Conservation (phyloP, 495 filamentous ascomycete species). For the Hamigera avellanea region DNA sequence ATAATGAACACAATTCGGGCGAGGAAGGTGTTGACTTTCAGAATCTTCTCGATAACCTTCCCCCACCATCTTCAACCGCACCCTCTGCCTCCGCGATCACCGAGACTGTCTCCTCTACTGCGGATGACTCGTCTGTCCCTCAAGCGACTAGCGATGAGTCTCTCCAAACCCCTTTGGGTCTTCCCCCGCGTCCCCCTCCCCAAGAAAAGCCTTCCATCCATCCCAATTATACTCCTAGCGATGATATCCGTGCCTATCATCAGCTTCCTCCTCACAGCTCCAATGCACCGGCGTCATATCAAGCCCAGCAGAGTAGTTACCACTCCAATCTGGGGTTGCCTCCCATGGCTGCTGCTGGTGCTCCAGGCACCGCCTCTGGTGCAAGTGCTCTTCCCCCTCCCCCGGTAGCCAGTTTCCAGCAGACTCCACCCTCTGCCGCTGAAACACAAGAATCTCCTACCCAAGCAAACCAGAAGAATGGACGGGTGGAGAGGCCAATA, state of each 20-base stretch:
- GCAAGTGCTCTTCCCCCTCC: conserved; percentile 47
- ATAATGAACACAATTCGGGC: conserved; percentile 7
- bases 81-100: conserved; percentile 19
- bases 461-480: conserved; percentile 16
- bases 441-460: conserved; percentile 25
- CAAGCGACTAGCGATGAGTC: conserved; percentile 24
- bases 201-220: conserved; percentile 46
- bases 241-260: conserved; percentile 48
- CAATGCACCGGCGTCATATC: conserved; percentile 23
- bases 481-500: conserved; percentile 19
- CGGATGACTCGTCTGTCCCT: conserved; percentile 18
- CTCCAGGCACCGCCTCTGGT: conserved; percentile 43
- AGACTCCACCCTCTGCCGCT: conserved; percentile 19
- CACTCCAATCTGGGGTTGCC: conserved; percentile 29
- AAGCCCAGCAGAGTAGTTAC: conserved; percentile 33
- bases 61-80: conserved; percentile 25
- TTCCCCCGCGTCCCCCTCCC: conserved; percentile 37
- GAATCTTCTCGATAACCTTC: conserved; percentile 40
- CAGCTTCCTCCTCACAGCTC: conserved; percentile 28
- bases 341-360: conserved; percentile 34
- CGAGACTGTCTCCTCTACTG: conserved; percentile 17
- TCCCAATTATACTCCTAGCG: conserved; percentile 41
- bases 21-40: conserved; percentile 39
- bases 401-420: conserved; percentile 45
- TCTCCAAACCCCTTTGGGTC: conserved; percentile 27